A percentile compares a stretch with the other conserved stretches of the same genome.
These are phyloP conservation scores for Cladosporium sp. DNA, from an alignment of 2,329 filamentous ascomycete genomes.

Conservation along the genomic window DNA sequence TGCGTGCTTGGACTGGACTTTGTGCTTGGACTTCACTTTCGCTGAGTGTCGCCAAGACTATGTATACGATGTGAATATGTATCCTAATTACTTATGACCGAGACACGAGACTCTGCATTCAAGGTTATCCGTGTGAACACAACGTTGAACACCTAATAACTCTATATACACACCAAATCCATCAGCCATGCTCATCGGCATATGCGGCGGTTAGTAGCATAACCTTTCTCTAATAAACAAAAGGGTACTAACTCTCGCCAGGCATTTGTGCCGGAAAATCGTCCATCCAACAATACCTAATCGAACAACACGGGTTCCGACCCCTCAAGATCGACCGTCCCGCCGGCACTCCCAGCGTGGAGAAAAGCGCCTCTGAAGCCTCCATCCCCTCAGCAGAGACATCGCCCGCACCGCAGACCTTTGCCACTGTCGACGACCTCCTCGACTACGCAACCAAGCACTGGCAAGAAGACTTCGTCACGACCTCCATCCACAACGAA, in stretches of 20 bases:
- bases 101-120: too few relatives aligned
- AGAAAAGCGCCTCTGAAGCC: slow-evolving; percentile 36
- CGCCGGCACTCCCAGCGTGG: slow-evolving; percentile 33
- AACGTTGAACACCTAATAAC: neutral
- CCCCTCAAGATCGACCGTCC: slow-evolving; percentile 55
- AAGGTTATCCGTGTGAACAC: too few relatives aligned
- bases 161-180: too few relatives aligned
- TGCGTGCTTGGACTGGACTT: neutral
- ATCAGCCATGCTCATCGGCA: slow-evolving; percentile 62
- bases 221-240: neutral
- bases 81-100: too few relatives aligned
- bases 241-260: slow-evolving; percentile 30
- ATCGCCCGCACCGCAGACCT: slow-evolving; percentile 32
- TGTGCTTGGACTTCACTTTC: slow-evolving; percentile 2
- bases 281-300: slow-evolving; percentile 80
- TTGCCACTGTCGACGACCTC: slow-evolving; percentile 59
- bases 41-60: neutral
- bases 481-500: slow-evolving; percentile 72
- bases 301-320: slow-evolving; percentile 75
- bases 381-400: slow-evolving; percentile 26
- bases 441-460: slow-evolving; percentile 78
- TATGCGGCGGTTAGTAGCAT: slow-evolving; percentile 59
- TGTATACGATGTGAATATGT: neutral
- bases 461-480: slow-evolving; percentile 82
- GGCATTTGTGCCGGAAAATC: slow-evolving; percentile 91